A percentile compares a stretch with the other conserved stretches of the same genome.
These are phyloP conservation scores for Sporobolomyces phaffii DNA, from an alignment of 768 basidiomycete genomes.

Conservation along the genomic window DNA sequence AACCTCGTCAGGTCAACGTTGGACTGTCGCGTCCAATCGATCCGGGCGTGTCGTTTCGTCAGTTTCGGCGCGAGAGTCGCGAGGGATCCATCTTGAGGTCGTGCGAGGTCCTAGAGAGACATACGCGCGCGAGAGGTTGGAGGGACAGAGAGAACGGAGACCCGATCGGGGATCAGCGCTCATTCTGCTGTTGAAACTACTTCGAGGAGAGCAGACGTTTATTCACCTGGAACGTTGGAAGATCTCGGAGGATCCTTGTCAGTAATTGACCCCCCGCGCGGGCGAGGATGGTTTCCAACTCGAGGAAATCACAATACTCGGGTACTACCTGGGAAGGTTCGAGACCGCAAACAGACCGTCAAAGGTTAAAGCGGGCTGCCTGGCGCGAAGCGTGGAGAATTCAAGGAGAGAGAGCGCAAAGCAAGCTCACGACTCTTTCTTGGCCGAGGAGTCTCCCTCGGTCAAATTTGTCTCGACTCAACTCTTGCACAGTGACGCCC, in stretches of 20 bases:
- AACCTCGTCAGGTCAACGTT: neutral
- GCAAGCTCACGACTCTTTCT: constrained; percentile 1
- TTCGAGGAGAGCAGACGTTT: too few species aligned
- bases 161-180: too few species aligned
- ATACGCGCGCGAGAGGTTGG: too few species aligned
- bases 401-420: neutral
- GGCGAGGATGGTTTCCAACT: constrained; percentile 24
- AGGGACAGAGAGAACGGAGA: too few species aligned
- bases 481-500: constrained; percentile 36
- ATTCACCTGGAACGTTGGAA: neutral
- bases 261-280: constrained; percentile 21
- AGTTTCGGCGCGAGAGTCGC: constrained; percentile 34
- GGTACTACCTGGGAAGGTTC: neutral
- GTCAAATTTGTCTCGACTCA: constrained; percentile 26
- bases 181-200: too few species aligned
- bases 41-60: neutral
- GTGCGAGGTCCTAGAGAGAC: constrained; percentile 9
- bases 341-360: too few species aligned
- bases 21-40: neutral
- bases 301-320: neutral
- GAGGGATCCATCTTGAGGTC: constrained; percentile 4
- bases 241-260: constrained; percentile 5
- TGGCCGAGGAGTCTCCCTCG: constrained; percentile 26
- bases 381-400: too few species aligned
- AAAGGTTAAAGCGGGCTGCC: too few species aligned